phyloP scores from a whole-genome alignment of 805 yeast species.

The Saturnispora silvae region DNA sequence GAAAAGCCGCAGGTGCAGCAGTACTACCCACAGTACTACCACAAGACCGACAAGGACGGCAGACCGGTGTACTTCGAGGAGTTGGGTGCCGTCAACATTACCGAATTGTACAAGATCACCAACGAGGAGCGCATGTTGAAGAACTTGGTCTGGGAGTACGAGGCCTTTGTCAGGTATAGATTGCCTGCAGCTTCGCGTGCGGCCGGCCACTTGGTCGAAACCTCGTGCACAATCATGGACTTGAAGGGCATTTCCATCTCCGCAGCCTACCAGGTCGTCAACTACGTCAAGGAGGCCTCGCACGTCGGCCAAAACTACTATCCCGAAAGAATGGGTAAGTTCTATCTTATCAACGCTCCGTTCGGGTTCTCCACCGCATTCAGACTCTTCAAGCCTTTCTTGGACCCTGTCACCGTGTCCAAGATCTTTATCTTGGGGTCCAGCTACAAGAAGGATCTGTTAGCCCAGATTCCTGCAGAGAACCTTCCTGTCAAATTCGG shows the following conservation, averaged over 20 bases:
- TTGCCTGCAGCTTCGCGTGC: conserved; percentile 91
- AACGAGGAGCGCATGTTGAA: conserved; percentile 92
- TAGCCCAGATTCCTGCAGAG: conserved; percentile 87
- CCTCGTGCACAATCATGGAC: conserved; percentile 93
- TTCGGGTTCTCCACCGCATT: conserved; percentile 95
- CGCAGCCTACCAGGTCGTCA: conserved; percentile 73
- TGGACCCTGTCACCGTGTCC: conserved; percentile 95
- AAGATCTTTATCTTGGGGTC: conserved; percentile 84
- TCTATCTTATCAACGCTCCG: conserved; percentile 92
- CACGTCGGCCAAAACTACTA: conserved; percentile 92
- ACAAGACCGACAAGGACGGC: conserved; percentile 93
- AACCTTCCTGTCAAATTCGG: conserved; percentile 90
- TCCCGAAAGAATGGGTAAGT: conserved; percentile 99
- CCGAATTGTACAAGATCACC: conserved; percentile 88
- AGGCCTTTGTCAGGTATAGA: conserved; percentile 72
- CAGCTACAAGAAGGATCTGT: conserved; percentile 67
- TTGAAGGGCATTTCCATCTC: conserved; percentile 86
- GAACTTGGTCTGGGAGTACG: conserved; percentile 96
- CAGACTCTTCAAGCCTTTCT: conserved; percentile 80
- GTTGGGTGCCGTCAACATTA: conserved; percentile 80
- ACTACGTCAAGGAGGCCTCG: conserved; percentile 89
- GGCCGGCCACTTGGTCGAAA: conserved; percentile 70
- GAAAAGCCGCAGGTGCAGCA: conserved; percentile 87
- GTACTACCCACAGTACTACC: conserved; percentile 93
- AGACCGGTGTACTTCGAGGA: conserved; percentile 94